These are phyloP conservation scores for Daedaleopsis nitida DNA, from an alignment of 768 basidiomycete genomes.

Conservation along the genomic window DNA sequence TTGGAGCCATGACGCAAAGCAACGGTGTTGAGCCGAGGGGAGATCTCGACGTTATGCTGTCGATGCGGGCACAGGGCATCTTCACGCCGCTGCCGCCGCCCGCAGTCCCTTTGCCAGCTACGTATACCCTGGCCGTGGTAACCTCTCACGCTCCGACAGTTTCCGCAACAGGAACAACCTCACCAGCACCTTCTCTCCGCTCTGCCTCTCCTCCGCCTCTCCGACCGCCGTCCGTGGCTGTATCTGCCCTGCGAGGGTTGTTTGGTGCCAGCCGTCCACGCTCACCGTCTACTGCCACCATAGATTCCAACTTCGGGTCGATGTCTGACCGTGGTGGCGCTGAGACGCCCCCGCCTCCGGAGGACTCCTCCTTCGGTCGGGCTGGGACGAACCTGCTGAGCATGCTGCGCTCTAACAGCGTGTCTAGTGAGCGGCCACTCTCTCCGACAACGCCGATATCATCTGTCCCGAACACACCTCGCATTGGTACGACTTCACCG, in stretches of 20 bases:
- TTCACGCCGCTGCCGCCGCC: conserved; percentile 36
- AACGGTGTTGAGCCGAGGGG: conserved; percentile 64
- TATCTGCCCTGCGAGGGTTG: conserved; percentile 62
- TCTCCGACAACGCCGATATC: conserved; percentile 23
- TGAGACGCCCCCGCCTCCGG: conserved; percentile 22
- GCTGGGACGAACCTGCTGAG: conserved; percentile 57
- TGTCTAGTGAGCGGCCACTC: conserved; percentile 25
- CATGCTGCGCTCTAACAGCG: conserved; percentile 48
- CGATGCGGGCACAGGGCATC: conserved; percentile 72
- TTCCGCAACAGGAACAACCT: conserved; percentile 32
- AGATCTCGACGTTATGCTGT: conserved; percentile 83
- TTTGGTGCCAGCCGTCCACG: conserved; percentile 55
- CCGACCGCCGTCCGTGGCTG: conserved; percentile 34
- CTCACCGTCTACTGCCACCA: conserved; percentile 45
- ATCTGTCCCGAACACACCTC: conserved; percentile 26
- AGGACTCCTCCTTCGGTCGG: conserved; percentile 60
- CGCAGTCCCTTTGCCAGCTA: conserved; percentile 9
- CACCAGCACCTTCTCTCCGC: conserved; percentile 27
- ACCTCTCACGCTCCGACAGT: conserved; percentile 11
- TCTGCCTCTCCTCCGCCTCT: conserved; percentile 21
- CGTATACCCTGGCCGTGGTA: background rate
- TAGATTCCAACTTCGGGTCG: conserved; percentile 24
- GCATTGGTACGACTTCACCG: conserved; percentile 17
- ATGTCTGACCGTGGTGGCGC: conserved; percentile 31
- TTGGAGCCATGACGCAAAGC: conserved; percentile 49